phyloP scores from a whole-genome alignment of 1,139 yeast genomes.

The Candida glucosophila region DNA sequence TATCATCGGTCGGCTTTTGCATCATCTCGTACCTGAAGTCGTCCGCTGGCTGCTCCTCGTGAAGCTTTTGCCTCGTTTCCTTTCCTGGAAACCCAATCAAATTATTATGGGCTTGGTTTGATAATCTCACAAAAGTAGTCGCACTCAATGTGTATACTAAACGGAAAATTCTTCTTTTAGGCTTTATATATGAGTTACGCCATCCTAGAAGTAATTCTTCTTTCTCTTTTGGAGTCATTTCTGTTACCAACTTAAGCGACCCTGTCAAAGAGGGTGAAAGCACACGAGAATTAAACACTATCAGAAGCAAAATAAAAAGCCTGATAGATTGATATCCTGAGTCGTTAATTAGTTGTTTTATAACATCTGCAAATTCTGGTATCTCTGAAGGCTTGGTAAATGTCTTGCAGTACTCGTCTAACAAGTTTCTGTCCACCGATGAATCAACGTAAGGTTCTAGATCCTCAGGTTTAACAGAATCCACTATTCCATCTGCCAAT shows the following conservation, averaged over 20 bases:
- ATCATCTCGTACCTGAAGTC: conserved; percentile 23
- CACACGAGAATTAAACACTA: conserved; percentile 21
- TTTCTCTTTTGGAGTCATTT: conserved; percentile 26
- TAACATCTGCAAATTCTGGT: conserved; percentile 16
- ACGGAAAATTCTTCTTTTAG: conserved; percentile 22
- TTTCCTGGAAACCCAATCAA: conserved; percentile 28
- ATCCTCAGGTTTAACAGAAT: conserved; percentile 22
- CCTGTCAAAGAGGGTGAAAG: conserved; percentile 30
- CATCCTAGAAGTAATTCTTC: conserved; percentile 22
- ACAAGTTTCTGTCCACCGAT: conserved; percentile 18
- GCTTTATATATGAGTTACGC: conserved; percentile 29
- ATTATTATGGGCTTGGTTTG: conserved; percentile 25
- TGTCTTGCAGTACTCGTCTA: conserved; percentile 24
- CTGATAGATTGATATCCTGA: conserved; percentile 12
- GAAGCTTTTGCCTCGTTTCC: conserved; percentile 22
- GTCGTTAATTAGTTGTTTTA: conserved; percentile 11
- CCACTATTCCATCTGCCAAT: conserved; percentile 30
- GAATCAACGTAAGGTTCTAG: conserved; percentile 20
- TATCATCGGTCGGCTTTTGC: conserved; percentile 21
- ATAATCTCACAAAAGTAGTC: conserved; percentile 15
- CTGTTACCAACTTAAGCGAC: conserved; percentile 24
- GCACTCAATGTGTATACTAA: conserved; percentile 16
- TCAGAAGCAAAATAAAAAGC: conserved; percentile 17
- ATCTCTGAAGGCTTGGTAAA: conserved; percentile 23
- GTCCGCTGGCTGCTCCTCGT: conserved; percentile 19